A percentile compares a stretch with the other conserved stretches of the same genome.
These are phyloP conservation scores for Amaranthus hypochondriacus DNA, from an alignment of 148 eudicot genomes.

Conservation along the genomic window DNA sequence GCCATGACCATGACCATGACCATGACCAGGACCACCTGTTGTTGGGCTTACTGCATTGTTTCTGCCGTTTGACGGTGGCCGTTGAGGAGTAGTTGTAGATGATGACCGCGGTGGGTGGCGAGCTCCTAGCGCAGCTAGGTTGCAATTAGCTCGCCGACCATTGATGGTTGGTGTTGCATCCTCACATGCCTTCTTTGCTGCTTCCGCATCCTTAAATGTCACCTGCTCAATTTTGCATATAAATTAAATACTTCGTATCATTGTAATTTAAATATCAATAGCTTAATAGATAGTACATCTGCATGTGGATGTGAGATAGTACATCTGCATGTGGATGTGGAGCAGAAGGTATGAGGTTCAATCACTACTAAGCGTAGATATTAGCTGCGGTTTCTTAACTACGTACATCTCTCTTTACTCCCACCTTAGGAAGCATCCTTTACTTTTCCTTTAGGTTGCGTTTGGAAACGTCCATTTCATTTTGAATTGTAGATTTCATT, in stretches of 20 bases:
- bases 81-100: constrained; percentile 32
- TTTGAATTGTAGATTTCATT: too few species aligned
- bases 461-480: too few species aligned
- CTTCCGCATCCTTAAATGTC: constrained; percentile 77
- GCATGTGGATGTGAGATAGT: too few species aligned
- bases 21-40: constrained; percentile 29
- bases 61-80: constrained; percentile 33
- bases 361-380: too few species aligned
- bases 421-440: too few species aligned
- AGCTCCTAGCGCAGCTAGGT: constrained; percentile 86
- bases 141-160: constrained; percentile 93
- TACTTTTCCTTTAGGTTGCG: too few species aligned
- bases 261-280: neutral
- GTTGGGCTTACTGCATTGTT: constrained; percentile 25
- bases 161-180: constrained; percentile 85
- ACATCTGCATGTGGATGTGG: too few species aligned
- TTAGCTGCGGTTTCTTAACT: too few species aligned
- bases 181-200: constrained; percentile 90
- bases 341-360: too few species aligned
- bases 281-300: too few species aligned
- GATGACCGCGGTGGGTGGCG: constrained; percentile 60
- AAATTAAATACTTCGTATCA: neutral
- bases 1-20: constrained; percentile 29
- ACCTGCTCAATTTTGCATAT: constrained; percentile 39
- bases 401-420: too few species aligned